These are phyloP conservation scores for Penicillium oxalicum DNA, from an alignment of 2,329 filamentous ascomycete genomes.

Conservation along the genomic window DNA sequence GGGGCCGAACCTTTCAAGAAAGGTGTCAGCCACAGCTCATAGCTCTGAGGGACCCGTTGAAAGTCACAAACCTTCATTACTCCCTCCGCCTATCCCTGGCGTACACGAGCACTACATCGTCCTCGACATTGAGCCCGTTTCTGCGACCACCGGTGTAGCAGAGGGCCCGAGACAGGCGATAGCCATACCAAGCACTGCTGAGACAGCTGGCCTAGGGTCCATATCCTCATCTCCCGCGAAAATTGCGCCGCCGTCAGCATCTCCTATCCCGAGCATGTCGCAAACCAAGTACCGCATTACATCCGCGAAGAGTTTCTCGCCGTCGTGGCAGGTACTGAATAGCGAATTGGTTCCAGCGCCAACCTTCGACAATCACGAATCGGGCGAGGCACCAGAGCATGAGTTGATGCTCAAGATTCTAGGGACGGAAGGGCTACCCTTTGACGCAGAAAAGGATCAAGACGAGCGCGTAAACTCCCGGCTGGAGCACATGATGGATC, in stretches of 20 bases:
- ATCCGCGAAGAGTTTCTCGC: conserved; percentile 65
- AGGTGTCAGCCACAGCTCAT: conserved; percentile 8
- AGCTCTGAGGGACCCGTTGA: conserved; percentile 15
- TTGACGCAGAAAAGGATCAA: conserved; percentile 17
- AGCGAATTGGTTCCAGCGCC: conserved; percentile 54
- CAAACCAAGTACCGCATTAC: conserved; percentile 47
- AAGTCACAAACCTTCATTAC: conserved; percentile 29
- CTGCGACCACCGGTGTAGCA: not conserved
- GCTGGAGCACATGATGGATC: conserved; percentile 43
- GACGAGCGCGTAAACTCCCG: conserved; percentile 24
- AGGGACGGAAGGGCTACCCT: conserved; percentile 33
- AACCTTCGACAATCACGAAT: conserved; percentile 55
- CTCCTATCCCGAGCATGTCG: conserved; percentile 7
- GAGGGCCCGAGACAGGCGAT: not conserved
- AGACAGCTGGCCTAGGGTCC: conserved; percentile 13
- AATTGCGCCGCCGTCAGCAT: conserved; percentile 1
- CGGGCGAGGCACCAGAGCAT: conserved; percentile 44
- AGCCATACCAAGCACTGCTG: not conserved
- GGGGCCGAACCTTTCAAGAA: conserved; percentile 14
- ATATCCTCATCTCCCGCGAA: conserved; percentile 22
- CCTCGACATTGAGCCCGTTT: conserved; percentile 45
- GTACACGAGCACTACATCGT: conserved; percentile 53
- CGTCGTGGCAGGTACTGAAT: conserved; percentile 63
- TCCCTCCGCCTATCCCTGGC: conserved; percentile 44
- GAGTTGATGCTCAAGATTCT: conserved; percentile 43